Conservation (phyloP, 352 stramenopile genomes). For the Phytophthora meadii region DNA sequence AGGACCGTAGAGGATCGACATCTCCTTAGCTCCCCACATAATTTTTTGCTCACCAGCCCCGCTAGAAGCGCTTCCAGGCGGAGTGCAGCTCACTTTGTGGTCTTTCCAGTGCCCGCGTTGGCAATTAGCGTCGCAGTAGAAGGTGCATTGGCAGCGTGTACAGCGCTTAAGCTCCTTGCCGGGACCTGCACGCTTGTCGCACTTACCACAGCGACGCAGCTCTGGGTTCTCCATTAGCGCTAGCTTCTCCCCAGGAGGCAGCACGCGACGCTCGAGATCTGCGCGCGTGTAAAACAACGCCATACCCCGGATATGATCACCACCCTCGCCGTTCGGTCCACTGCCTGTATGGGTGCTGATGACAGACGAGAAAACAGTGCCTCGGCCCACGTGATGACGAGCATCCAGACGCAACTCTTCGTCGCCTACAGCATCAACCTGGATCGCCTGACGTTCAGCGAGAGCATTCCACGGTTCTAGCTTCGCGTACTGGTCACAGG, state of each 20-base stretch:
- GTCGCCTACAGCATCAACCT: conserved; percentile 69
- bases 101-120: conserved; percentile 86
- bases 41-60: conserved; percentile 54
- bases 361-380: conserved; percentile 78
- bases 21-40: conserved; percentile 82
- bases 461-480: conserved; percentile 76
- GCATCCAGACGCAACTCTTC: conserved; percentile 75
- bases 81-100: conserved; percentile 83
- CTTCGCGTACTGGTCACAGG: conserved; percentile 67
- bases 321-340: conserved; percentile 31
- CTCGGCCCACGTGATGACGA: conserved; percentile 57
- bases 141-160: conserved; percentile 85
- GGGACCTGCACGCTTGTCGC: conserved; percentile 74
- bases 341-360: conserved; percentile 60
- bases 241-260: conserved; percentile 68
- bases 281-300: conserved; percentile 82
- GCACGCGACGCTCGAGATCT: conserved; percentile 78
- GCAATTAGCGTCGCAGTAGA: conserved; percentile 81
- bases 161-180: conserved; percentile 77
- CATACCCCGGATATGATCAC: conserved; percentile 75
- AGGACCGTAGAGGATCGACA: conserved; percentile 79
- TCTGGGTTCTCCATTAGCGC: conserved; percentile 77
- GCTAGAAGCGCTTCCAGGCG: conserved; percentile 36
- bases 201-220: conserved; percentile 75
- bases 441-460: conserved; percentile 79